phyloP scores from a whole-genome alignment of 129 eudicot genomes.

The Calendula officinalis region DNA sequence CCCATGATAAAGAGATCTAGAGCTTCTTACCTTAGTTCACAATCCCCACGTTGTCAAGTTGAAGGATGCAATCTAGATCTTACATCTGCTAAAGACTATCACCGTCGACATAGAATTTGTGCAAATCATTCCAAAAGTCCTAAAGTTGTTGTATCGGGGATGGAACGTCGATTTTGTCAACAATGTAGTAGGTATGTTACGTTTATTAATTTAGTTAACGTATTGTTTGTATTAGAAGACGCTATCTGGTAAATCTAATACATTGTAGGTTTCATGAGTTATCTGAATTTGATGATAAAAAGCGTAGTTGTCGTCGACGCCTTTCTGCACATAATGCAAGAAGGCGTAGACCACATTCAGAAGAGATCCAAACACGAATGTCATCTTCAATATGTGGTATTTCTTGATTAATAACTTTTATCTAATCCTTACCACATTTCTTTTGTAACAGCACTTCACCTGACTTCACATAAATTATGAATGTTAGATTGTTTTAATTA shows the following conservation, averaged over 20 bases:
- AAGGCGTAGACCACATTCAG: conserved; percentile 56
- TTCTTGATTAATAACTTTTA: no score
- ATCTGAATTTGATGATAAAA: conserved; percentile 66
- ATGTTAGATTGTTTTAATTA: conserved; percentile 5
- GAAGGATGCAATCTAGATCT: conserved; percentile 74
- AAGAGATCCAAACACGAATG: conserved; percentile 40
- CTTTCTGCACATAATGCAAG: conserved; percentile 69
- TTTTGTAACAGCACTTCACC: background rate
- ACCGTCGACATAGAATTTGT: conserved; percentile 61
- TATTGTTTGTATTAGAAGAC: background rate
- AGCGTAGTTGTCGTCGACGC: conserved; percentile 70
- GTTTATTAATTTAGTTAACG: background rate
- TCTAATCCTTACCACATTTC: conserved; percentile 8
- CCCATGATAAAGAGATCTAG: conserved; percentile 43
- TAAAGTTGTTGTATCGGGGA: conserved; percentile 55
- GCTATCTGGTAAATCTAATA: background rate
- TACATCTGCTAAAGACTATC: conserved; percentile 55
- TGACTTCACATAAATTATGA: background rate
- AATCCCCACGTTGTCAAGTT: conserved; percentile 62
- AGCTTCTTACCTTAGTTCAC: conserved; percentile 43
- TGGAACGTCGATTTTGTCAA: conserved; percentile 74
- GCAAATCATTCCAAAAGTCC: conserved; percentile 68
- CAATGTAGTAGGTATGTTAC: conserved; percentile 69
- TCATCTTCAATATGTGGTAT: conserved; percentile 36
- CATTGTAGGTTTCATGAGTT: conserved; percentile 54